phyloP scores from a whole-genome alignment of 371 early-diverging fungal species.

The Rhizopus delemar region DNA sequence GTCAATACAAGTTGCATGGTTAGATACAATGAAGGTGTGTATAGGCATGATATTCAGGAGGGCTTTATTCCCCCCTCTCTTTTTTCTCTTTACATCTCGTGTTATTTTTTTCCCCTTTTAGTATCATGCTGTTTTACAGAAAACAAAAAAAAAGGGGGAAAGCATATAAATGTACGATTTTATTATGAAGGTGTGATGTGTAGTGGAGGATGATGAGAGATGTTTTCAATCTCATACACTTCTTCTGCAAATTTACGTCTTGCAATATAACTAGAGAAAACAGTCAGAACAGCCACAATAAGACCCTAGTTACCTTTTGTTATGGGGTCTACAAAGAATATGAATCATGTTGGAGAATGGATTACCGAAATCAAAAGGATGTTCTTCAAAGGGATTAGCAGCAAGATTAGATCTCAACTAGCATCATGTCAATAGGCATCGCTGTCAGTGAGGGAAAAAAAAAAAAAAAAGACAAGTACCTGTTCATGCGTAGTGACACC shows the following conservation, averaged over 20 bases:
- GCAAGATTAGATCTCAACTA: constrained; percentile 45
- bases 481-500: constrained; percentile 90
- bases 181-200: background rate
- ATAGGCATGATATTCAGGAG: too few species aligned
- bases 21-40: too few species aligned
- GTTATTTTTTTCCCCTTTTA: too few species aligned
- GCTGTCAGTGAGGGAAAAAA: background rate
- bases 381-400: constrained; percentile 30
- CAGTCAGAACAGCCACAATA: too few species aligned
- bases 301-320: constrained; percentile 49
- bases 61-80: too few species aligned
- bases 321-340: constrained; percentile 59
- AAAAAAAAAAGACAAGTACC: constrained; percentile 34
- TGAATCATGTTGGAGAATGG: constrained; percentile 52
- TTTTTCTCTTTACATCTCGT: too few species aligned
- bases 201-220: background rate
- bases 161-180: background rate
- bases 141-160: constrained; percentile 4
- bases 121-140: background rate
- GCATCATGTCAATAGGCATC: background rate
- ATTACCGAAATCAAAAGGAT: constrained; percentile 55
- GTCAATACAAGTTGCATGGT: too few species aligned
- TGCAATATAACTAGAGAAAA: constrained; percentile 19
- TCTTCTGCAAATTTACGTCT: constrained; percentile 27
- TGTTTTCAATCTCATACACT: constrained; percentile 5